A percentile compares a stretch with the other conserved stretches of the same genome.
These are phyloP conservation scores for Diaporthe humulicola DNA, from an alignment of 2,329 filamentous ascomycete genomes.

Conservation along the genomic window DNA sequence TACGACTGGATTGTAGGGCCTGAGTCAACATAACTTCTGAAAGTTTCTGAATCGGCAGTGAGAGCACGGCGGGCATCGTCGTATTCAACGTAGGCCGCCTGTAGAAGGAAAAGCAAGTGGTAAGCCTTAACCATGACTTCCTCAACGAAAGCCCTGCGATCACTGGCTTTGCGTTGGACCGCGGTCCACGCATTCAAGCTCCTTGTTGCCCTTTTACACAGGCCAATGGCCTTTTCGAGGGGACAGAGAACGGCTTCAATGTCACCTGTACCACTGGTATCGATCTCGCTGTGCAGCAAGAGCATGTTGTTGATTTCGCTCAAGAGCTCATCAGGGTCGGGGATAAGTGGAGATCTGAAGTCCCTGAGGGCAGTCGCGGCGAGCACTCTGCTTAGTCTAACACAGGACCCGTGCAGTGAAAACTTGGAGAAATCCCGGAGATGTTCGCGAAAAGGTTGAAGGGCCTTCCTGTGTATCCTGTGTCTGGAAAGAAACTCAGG, in stretches of 20 bases:
- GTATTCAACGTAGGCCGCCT: too few relatives aligned
- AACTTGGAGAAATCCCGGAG: neutral
- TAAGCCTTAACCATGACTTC: neutral
- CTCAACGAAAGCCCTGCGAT: neutral
- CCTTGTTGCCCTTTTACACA: too few relatives aligned
- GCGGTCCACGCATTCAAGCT: too few relatives aligned
- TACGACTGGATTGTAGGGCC: neutral
- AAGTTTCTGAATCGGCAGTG: too few relatives aligned
- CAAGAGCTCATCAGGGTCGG: neutral
- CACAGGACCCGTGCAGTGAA: neutral
- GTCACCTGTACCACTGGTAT: too few relatives aligned
- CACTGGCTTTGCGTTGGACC: neutral
- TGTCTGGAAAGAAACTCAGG: neutral
- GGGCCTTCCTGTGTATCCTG: neutral
- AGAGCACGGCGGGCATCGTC: too few relatives aligned
- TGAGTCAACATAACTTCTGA: neutral
- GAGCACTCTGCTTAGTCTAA: neutral
- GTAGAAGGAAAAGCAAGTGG: neutral
- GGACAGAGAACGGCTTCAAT: neutral
- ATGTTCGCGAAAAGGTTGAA: neutral
- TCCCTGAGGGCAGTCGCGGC: neutral
- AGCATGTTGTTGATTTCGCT: neutral
- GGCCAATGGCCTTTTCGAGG: neutral
- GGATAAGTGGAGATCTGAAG: neutral
- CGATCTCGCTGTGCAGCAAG: accelerated